phyloP scores from a whole-genome alignment of 83 land plant genomes.

The Larix sibirica region DNA sequence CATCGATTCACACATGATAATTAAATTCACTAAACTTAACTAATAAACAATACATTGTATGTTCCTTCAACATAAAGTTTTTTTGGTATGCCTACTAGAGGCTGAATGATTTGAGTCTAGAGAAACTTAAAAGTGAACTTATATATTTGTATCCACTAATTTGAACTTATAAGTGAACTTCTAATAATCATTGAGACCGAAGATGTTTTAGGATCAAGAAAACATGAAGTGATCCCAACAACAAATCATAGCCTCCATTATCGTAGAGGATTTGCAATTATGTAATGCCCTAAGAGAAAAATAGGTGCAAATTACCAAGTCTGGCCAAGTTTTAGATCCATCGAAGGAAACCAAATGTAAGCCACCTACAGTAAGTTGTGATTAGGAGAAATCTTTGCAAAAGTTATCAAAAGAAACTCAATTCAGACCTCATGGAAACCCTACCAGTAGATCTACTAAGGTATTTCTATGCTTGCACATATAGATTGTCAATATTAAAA shows the following conservation, averaged over 20 bases:
- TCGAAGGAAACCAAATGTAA: no score
- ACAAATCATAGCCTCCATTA: not conserved
- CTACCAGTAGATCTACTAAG: not conserved
- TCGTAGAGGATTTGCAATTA: not conserved
- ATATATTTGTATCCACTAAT: no score
- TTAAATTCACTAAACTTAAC: no score
- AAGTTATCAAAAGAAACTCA: not conserved
- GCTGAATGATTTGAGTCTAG: no score
- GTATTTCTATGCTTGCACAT: not conserved
- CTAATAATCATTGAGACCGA: not conserved
- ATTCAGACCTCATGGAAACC: not conserved
- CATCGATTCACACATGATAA: no score
- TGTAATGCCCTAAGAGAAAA: not conserved
- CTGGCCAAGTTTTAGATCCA: conserved; percentile 16
- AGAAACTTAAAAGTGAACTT: no score
- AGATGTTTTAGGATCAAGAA: conserved; percentile 20
- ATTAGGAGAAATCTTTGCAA: conserved; percentile 13
- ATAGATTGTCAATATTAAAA: no score
- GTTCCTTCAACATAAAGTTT: no score
- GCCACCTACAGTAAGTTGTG: not conserved
- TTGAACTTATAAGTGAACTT: no score
- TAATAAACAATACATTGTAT: no score
- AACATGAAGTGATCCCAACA: conserved; percentile 23
- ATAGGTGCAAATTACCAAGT: conserved; percentile 5
- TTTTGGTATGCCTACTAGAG: no score